Evolutionary conservation across 257 asterid genomes (phyloP).

Genomic region (Mentha longifolia): DNA sequence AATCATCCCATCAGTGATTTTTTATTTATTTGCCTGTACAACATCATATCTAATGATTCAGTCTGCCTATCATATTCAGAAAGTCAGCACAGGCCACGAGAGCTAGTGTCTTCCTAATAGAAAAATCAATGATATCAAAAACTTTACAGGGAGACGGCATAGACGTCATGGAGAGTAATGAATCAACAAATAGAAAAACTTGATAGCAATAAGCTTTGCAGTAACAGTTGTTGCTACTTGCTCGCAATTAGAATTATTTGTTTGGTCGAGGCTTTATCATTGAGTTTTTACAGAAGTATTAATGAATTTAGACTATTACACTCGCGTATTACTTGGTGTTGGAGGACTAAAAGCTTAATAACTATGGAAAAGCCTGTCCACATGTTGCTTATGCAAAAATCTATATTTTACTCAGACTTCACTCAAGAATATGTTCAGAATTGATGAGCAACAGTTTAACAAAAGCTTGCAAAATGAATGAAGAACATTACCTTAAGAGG

Average conservation of each 20-base stretch:
- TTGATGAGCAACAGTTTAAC: conserved; percentile 14
- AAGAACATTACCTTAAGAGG: conserved; percentile 58
- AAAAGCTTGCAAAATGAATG: conserved; percentile 6
- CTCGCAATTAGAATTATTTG: background rate
- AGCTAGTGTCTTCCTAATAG: background rate
- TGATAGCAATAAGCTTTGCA: background rate
- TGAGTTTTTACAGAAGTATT: background rate
- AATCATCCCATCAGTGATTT: background rate
- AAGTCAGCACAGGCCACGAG: background rate
- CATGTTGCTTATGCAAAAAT: background rate
- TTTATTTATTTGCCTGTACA: background rate
- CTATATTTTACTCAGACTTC: background rate
- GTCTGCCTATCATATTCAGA: background rate
- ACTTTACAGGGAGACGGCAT: background rate
- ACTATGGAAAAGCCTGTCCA: background rate
- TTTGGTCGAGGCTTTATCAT: background rate
- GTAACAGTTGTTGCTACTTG: background rate
- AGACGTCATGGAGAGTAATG: background rate
- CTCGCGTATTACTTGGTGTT: background rate
- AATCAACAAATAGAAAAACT: background rate
- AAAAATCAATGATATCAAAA: background rate
- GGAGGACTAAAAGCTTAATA: background rate
- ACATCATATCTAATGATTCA: background rate
- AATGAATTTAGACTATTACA: no score
- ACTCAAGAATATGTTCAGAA: background rate